These are phyloP conservation scores for Saccharum hybrid DNA, from an alignment of 202 grass and related monocot species.

Conservation along the genomic window DNA sequence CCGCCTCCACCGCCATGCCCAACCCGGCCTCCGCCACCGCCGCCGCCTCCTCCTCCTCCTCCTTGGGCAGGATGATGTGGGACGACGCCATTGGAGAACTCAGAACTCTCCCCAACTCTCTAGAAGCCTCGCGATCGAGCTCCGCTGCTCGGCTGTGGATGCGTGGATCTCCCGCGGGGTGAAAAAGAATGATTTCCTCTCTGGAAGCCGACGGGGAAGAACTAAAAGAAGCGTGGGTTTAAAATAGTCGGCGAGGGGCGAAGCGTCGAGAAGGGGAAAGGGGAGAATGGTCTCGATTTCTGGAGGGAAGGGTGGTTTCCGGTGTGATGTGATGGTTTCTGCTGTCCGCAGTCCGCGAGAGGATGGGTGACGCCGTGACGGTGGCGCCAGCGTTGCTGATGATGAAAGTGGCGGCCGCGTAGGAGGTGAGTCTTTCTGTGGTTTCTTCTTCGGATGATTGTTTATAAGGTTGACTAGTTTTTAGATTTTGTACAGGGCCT, in stretches of 20 bases:
- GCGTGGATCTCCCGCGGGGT: neutral
- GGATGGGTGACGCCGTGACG: too few species aligned
- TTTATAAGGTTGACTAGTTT: neutral
- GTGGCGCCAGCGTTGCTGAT: neutral
- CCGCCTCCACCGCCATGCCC: slow-evolving; percentile 50
- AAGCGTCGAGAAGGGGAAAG: slow-evolving; percentile 54
- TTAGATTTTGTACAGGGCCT: neutral
- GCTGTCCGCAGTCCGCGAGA: neutral
- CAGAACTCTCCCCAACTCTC: neutral
- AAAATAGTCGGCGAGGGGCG: slow-evolving; percentile 36
- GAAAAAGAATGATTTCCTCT: neutral
- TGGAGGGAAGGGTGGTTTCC: slow-evolving; percentile 15
- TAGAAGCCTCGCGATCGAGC: neutral
- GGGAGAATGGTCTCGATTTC: slow-evolving; percentile 2
- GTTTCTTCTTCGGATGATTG: neutral
- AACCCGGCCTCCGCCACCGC: slow-evolving; percentile 10
- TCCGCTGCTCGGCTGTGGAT: neutral
- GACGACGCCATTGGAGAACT: slow-evolving; percentile 46
- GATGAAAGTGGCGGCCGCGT: neutral
- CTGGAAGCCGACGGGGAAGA: neutral
- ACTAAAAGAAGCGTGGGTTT: neutral
- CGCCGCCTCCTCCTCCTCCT: slow-evolving; percentile 31
- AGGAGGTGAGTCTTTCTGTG: neutral
- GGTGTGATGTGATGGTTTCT: slow-evolving; percentile 34
- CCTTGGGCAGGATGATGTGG: slow-evolving; percentile 61